A percentile compares a stretch with the other conserved stretches of the same genome.
These are phyloP conservation scores for Evernia prunastri DNA, from an alignment of 495 filamentous ascomycete species.

Conservation along the genomic window DNA sequence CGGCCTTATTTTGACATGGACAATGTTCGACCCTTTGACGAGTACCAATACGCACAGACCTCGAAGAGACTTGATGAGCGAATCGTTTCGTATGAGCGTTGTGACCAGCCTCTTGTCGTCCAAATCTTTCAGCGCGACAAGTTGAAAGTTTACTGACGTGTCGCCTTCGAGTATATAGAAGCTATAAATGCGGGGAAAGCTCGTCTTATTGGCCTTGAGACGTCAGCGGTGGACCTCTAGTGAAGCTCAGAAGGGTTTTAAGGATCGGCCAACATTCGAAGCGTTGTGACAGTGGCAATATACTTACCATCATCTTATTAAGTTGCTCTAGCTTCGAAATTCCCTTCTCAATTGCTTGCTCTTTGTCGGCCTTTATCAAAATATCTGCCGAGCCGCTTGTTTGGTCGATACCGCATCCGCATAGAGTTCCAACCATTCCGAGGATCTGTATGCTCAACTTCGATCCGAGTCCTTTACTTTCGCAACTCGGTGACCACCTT, in stretches of 20 bases:
- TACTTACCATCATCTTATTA: slow-evolving; percentile 14
- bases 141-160: slow-evolving; percentile 7
- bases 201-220: slow-evolving; percentile 9
- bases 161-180: slow-evolving; percentile 15
- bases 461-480: not conserved
- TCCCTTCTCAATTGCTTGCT: slow-evolving; percentile 10
- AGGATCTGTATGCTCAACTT: not conserved
- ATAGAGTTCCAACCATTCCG: slow-evolving; percentile 8
- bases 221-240: slow-evolving; percentile 2
- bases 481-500: slow-evolving; percentile 7
- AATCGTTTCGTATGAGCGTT: slow-evolving; percentile 12
- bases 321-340: slow-evolving; percentile 16
- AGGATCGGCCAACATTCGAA: not conserved
- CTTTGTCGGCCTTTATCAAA: slow-evolving; percentile 18
- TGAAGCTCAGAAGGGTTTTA: not conserved
- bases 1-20: not conserved
- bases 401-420: slow-evolving; percentile 8
- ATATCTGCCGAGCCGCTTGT: slow-evolving; percentile 7
- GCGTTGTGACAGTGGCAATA: not conserved
- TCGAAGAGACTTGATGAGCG: slow-evolving; percentile 7
- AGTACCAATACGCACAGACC: slow-evolving; percentile 7
- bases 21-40: not conserved
- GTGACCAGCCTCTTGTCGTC: slow-evolving; percentile 9
- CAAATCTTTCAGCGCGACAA: slow-evolving; percentile 15
- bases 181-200: slow-evolving; percentile 11